phyloP scores from a whole-genome alignment of 1,139 yeast genomes.

The Oligophagozyma castellii region DNA sequence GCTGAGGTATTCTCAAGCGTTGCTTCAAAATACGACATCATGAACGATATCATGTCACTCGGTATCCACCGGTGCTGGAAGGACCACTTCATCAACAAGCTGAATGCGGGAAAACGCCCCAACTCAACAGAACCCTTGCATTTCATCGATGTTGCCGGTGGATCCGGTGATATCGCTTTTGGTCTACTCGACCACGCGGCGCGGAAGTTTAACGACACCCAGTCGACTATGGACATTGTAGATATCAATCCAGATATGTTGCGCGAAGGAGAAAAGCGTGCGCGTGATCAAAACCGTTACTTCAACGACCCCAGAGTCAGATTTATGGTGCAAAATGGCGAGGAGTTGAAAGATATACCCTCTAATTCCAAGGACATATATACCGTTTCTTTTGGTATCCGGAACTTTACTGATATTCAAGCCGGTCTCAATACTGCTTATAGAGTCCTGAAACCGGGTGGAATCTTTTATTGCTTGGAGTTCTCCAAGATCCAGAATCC shows the following conservation, averaged over 20 bases:
- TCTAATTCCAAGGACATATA: slow-evolving; percentile 87
- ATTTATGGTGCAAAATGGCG: slow-evolving; percentile 88
- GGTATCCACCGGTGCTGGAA: slow-evolving; percentile 96
- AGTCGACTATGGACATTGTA: slow-evolving; percentile 75
- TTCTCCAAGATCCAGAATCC: slow-evolving; percentile 85
- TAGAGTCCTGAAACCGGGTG: slow-evolving; percentile 95
- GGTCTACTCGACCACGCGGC: slow-evolving; percentile 89
- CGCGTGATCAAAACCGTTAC: slow-evolving; percentile 33
- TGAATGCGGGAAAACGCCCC: slow-evolving; percentile 91
- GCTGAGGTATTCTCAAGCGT: slow-evolving; percentile 88
- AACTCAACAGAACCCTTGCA: slow-evolving; percentile 66
- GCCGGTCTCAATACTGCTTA: slow-evolving; percentile 89
- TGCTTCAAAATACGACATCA: slow-evolving; percentile 84
- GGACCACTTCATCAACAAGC: slow-evolving; percentile 68
- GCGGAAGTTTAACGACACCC: slow-evolving; percentile 56
- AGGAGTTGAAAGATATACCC: slow-evolving; percentile 66
- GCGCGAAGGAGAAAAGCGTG: slow-evolving; percentile 75
- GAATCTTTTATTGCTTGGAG: slow-evolving; percentile 92
- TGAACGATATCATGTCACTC: slow-evolving; percentile 97
- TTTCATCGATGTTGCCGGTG: slow-evolving; percentile 96
- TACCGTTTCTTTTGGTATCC: slow-evolving; percentile 93
- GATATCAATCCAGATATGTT: slow-evolving; percentile 96
- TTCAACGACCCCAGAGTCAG: slow-evolving; percentile 51
- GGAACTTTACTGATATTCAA: slow-evolving; percentile 91
- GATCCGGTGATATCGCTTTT: slow-evolving; percentile 97